Evolutionary conservation across 306 rosid species (phyloP).

Genomic region (Medicago lupulina): DNA sequence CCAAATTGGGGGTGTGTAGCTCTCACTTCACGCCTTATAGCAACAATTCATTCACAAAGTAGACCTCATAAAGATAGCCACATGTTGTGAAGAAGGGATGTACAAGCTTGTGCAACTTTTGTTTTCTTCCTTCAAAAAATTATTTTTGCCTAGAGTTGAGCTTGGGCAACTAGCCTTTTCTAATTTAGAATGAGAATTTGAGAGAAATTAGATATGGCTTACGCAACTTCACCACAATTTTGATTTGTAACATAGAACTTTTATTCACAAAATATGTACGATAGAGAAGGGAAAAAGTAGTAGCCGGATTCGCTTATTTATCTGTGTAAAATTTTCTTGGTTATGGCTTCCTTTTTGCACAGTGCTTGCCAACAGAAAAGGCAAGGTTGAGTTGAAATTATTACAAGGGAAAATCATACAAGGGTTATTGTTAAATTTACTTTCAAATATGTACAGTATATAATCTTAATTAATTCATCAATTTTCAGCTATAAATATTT

Average conservation of each 20-base stretch:
- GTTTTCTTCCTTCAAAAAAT: conserved; percentile 34
- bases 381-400: not conserved
- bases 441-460: not conserved
- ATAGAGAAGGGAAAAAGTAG: conserved; percentile 54
- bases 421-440: not conserved
- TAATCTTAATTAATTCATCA: not conserved
- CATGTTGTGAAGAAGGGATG: conserved; percentile 51
- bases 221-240: conserved; percentile 81
- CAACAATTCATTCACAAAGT: conserved; percentile 57
- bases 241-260: conserved; percentile 91
- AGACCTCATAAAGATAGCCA: conserved; percentile 49
- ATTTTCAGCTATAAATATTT: not conserved
- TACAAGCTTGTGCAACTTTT: conserved; percentile 59
- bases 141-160: conserved; percentile 56
- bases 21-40: conserved; percentile 34
- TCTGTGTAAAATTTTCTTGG: conserved; percentile 33
- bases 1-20: conserved; percentile 38
- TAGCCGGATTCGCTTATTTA: conserved; percentile 56
- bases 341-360: not conserved
- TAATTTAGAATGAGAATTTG: conserved; percentile 60
- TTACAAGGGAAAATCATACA: not conserved
- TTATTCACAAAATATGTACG: conserved; percentile 67
- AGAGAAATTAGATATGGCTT: conserved; percentile 74
- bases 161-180: conserved; percentile 55
- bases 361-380: not conserved